Evolutionary conservation across 2,329 filamentous ascomycete genomes (phyloP), one percentile per base, ranked within the genome.

Genomic region (Pseudophaeomoniella oleicola): DNA sequence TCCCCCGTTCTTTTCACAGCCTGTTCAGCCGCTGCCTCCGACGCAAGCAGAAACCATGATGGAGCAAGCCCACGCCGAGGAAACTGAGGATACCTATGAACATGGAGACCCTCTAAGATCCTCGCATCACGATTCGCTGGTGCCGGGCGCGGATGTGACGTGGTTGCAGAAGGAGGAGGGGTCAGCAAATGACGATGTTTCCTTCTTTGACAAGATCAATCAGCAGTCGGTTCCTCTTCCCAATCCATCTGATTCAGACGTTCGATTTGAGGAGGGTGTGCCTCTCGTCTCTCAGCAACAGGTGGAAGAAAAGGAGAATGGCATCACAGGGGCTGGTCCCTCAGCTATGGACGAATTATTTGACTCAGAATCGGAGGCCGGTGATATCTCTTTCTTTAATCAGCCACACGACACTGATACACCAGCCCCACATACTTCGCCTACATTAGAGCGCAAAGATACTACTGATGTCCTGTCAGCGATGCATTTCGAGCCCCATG

Each of bases 381-480:
- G 18, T 17, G 32, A 34, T 13, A 17, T 17, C 9, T 15, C 11
- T 12, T 34, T 34, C 17, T 34, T 34, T 18, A 34, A 10, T 34
- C 32, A 34, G 19, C 32, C 16, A 9, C 11, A 17, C 9, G 14
- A 16, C n/a, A 4, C 16, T n/a, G 32, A 34, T 4, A 13, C 9
- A 9, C 19, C 32, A 10, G 11, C 4, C 5, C 10, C 16, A 6
- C 14, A 34, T 17, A 12, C n/a, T 5, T 53, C 49, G 30, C 52
- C 48, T 29, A 39, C 54, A 1, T 46, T 84, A n/a, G 67, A 75
- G 44, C 69, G 79, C 38, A 84, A 84, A 53, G 79, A 76, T 14
- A 85, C 80, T 0, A 66, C 69, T 48, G 74, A 84, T 53, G 77
- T 79, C 1, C 58, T 83, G 39, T 60, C 66, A 16, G 63, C 66